Conservation (phyloP, 2,329 filamentous ascomycete genomes). For the Pleoardoris graminearum region DNA sequence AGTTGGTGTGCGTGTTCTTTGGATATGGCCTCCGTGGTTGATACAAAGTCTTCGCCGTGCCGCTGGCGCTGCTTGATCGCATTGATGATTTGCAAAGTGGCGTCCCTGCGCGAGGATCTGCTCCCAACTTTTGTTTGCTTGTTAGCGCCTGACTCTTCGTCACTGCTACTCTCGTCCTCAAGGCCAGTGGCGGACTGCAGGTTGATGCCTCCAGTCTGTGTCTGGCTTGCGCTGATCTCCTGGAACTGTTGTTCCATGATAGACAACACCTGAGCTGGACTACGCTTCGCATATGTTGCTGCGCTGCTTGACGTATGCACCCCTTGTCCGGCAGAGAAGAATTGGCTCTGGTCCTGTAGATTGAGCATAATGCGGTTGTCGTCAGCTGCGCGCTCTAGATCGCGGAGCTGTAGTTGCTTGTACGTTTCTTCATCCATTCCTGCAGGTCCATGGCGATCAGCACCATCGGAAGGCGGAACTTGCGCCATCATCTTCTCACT, state of each 20-base stretch:
- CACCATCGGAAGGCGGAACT: slow-evolving; percentile 79
- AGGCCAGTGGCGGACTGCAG: slow-evolving; percentile 69
- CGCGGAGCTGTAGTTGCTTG: slow-evolving; percentile 73
- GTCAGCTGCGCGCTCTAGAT: slow-evolving; percentile 74
- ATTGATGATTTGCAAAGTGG: slow-evolving; percentile 67
- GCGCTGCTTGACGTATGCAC: slow-evolving; percentile 53
- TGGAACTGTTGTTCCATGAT: slow-evolving; percentile 66
- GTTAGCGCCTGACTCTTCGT: slow-evolving; percentile 62
- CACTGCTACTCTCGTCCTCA: slow-evolving; percentile 64
- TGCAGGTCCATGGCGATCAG: slow-evolving; percentile 63
- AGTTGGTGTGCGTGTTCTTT: slow-evolving; percentile 36
- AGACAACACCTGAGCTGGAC: slow-evolving; percentile 68
- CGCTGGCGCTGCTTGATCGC: slow-evolving; percentile 65
- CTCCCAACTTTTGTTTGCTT: slow-evolving; percentile 68
- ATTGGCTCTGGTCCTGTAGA: slow-evolving; percentile 82
- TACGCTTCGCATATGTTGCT: slow-evolving; percentile 67
- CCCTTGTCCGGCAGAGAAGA: slow-evolving; percentile 65
- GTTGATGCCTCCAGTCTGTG: slow-evolving; percentile 49
- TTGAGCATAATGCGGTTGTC: slow-evolving; percentile 82
- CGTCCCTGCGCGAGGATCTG: slow-evolving; percentile 64
- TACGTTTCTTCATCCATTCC: slow-evolving; percentile 74
- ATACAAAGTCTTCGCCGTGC: slow-evolving; percentile 53
- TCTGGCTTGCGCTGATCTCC: slow-evolving; percentile 43
- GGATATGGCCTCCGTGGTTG: slow-evolving; percentile 27
- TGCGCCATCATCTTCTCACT: slow-evolving; percentile 93